Conservation (phyloP, 345 rosid genomes). For the Arabidopsis suecica region DNA sequence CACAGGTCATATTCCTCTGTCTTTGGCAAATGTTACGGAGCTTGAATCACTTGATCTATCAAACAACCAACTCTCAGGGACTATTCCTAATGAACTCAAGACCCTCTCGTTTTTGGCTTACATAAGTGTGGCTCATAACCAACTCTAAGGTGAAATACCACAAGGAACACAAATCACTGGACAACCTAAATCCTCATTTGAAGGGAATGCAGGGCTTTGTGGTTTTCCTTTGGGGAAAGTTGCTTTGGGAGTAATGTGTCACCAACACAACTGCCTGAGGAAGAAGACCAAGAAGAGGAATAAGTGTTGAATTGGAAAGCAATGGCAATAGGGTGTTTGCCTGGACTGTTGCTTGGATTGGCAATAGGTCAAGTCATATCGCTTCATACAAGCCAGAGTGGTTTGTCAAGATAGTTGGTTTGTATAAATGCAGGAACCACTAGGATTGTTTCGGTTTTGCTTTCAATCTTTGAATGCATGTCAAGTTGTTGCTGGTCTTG, state of each 20-base stretch:
- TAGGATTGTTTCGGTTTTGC: background rate
- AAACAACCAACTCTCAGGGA: background rate
- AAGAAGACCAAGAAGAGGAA: background rate
- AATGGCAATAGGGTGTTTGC: background rate
- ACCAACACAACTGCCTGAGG: background rate
- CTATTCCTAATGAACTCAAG: background rate
- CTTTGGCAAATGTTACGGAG: background rate
- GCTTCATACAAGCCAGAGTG: background rate
- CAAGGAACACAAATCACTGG: background rate
- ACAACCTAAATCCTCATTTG: background rate
- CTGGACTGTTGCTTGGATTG: background rate
- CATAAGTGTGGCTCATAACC: background rate
- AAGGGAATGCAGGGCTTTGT: background rate
- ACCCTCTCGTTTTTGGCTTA: background rate
- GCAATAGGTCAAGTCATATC: background rate
- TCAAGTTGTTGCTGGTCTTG: background rate
- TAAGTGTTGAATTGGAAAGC: background rate
- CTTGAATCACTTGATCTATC: background rate
- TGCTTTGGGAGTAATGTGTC: background rate
- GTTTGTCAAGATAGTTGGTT: background rate
- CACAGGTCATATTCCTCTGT: background rate
- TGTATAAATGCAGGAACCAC: background rate
- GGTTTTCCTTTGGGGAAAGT: background rate
- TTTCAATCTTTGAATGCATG: background rate
- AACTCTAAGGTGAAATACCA: background rate